A percentile compares a stretch with the other conserved stretches of the same genome.
Evolutionary conservation across 2,329 filamentous ascomycete genomes (phyloP).

Genomic region (Metarhizium anisopliae): DNA sequence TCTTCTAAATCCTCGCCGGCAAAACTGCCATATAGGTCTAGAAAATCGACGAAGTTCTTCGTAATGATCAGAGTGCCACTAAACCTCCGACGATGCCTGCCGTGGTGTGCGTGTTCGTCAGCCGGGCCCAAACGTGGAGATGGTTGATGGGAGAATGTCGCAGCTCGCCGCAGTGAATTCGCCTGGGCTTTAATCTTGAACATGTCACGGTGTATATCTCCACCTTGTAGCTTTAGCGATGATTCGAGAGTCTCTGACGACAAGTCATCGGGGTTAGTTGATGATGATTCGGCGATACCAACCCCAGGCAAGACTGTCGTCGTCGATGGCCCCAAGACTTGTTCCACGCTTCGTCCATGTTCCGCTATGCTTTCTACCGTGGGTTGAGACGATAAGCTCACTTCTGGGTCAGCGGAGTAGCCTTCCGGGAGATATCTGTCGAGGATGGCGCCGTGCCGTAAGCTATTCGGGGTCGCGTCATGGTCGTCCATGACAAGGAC

Average conservation of each 20-base stretch:
- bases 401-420: slow-evolving; percentile 30
- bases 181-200: slow-evolving; percentile 61
- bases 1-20: slow-evolving; percentile 61
- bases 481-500: slow-evolving; percentile 17
- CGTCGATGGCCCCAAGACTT: neutral
- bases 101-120: slow-evolving; percentile 26
- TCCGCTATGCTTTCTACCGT: slow-evolving; percentile 6
- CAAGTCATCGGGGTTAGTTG: slow-evolving; percentile 9
- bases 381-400: slow-evolving; percentile 18
- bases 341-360: neutral
- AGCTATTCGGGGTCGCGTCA: slow-evolving; percentile 16
- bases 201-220: slow-evolving; percentile 70
- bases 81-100: slow-evolving; percentile 26
- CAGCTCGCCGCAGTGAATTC: slow-evolving; percentile 44
- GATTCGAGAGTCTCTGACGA: slow-evolving; percentile 40
- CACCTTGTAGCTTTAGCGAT: slow-evolving; percentile 63
- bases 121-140: slow-evolving; percentile 20
- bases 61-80: slow-evolving; percentile 45
- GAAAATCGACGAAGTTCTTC: slow-evolving; percentile 64
- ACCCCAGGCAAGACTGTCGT: neutral
- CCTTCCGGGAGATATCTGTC: slow-evolving; percentile 29
- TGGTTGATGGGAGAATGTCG: slow-evolving; percentile 55
- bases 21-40: slow-evolving; percentile 68
- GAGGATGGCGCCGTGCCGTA: slow-evolving; percentile 26
- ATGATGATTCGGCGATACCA: slow-evolving; percentile 9